Conservation (phyloP, 805 yeast species). For the Groenewaldozyma salmanticensis region DNA sequence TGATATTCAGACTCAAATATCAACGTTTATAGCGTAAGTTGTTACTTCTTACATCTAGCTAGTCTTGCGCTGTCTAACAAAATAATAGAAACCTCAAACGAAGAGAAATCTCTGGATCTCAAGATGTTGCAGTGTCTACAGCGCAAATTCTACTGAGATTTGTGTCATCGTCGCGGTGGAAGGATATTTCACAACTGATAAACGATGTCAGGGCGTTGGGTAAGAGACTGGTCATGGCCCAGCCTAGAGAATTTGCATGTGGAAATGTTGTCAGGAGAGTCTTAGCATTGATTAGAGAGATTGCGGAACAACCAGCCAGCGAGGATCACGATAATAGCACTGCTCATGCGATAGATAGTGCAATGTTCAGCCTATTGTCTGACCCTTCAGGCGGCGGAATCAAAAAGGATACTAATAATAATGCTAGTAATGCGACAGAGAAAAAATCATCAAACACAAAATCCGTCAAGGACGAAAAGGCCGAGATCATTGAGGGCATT, state of each 20-base stretch:
- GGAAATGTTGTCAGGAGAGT: conserved; percentile 91
- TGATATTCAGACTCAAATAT: conserved; percentile 24
- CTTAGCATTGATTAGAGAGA: conserved; percentile 78
- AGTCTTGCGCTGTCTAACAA: not conserved
- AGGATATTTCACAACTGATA: conserved; percentile 62
- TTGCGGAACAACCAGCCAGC: conserved; percentile 43
- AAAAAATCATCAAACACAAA: conserved; percentile 19
- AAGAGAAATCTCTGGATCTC: conserved; percentile 74
- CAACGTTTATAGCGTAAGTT: conserved; percentile 23
- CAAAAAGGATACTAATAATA: not conserved
- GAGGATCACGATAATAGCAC: conserved; percentile 16
- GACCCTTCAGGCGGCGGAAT: conserved; percentile 29
- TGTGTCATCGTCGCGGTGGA: conserved; percentile 84
- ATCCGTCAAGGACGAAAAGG: conserved; percentile 68
- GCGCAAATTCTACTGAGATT: conserved; percentile 82
- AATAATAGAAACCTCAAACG: conserved; percentile 48
- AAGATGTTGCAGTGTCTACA: conserved; percentile 74
- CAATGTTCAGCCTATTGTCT: conserved; percentile 82
- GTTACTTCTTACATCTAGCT: not conserved
- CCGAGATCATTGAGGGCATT: conserved; percentile 83
- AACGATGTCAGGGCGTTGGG: conserved; percentile 68
- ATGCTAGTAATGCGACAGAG: conserved; percentile 12
- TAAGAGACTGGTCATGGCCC: conserved; percentile 53
- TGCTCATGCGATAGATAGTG: conserved; percentile 28
- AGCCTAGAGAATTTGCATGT: conserved; percentile 78